These are phyloP conservation scores for Penicillium paradoxum DNA, from an alignment of 495 filamentous ascomycete genomes.

Conservation along the genomic window DNA sequence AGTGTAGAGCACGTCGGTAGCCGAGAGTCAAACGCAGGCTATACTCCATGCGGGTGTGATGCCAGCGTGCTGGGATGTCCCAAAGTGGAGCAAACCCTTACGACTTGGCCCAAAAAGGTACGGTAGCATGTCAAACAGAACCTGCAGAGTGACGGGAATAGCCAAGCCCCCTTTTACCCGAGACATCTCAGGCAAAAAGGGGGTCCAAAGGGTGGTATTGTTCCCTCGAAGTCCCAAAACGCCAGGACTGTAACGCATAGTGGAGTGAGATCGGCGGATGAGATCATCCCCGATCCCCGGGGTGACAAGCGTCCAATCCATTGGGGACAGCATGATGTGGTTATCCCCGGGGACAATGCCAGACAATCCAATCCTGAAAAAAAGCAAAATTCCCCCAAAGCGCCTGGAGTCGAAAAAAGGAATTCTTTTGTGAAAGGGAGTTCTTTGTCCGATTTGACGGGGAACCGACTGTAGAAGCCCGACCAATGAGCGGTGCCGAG, in stretches of 20 bases:
- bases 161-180: slow-evolving; percentile 1
- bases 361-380: not conserved
- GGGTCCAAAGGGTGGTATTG: slow-evolving; percentile 13
- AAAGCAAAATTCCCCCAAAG: not conserved
- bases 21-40: slow-evolving; percentile 9
- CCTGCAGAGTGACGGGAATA: not conserved
- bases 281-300: slow-evolving; percentile 11
- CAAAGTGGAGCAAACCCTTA: not conserved
- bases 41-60: slow-evolving; percentile 8
- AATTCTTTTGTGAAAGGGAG: not conserved
- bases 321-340: too few species aligned
- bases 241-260: slow-evolving; percentile 5
- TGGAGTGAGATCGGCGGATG: slow-evolving; percentile 9
- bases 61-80: not conserved
- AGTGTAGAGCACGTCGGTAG: slow-evolving; percentile 9
- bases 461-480: not conserved
- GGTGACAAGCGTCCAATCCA: not conserved
- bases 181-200: not conserved
- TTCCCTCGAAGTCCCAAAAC: slow-evolving; percentile 4
- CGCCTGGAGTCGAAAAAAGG: not conserved
- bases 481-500: not conserved
- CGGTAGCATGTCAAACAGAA: slow-evolving; percentile 17
- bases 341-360: not conserved
- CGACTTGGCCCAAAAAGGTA: slow-evolving; percentile 7
- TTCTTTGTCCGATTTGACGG: slow-evolving; percentile 4